Conservation (phyloP, 2,329 filamentous ascomycete genomes). For the Nemania sp. region DNA sequence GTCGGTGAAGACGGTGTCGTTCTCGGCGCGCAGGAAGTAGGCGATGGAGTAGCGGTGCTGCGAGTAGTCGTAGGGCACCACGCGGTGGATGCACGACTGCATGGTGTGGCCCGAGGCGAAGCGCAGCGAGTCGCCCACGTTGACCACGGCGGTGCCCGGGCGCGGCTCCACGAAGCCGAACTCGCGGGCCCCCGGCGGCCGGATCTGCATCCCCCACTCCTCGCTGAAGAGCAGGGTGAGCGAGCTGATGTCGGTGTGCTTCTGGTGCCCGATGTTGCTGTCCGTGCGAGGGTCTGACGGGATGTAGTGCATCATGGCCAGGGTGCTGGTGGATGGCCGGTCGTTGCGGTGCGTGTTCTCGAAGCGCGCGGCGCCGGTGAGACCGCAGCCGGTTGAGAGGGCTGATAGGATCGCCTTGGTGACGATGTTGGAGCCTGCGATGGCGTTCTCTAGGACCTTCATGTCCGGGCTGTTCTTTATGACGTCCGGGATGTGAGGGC, state of each 20-base stretch:
- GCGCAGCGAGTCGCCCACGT: constrained; percentile 70
- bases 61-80: constrained; percentile 63
- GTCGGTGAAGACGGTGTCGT: constrained; percentile 67
- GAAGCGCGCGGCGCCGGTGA: constrained; percentile 60
- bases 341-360: constrained; percentile 65
- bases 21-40: constrained; percentile 68
- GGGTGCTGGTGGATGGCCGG: constrained; percentile 60
- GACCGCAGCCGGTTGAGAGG: constrained; percentile 61
- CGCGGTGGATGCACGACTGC: constrained; percentile 68
- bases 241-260: constrained; percentile 68
- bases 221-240: constrained; percentile 67
- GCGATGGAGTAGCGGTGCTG: constrained; percentile 70
- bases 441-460: constrained; percentile 62
- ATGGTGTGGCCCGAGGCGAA: constrained; percentile 66
- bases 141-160: constrained; percentile 64
- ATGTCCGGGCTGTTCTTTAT: constrained; percentile 63
- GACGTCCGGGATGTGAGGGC: constrained; percentile 59
- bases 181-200: constrained; percentile 60
- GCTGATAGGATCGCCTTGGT: constrained; percentile 64
- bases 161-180: constrained; percentile 67
- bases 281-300: constrained; percentile 57
- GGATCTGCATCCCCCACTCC: constrained; percentile 69
- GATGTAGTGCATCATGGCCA: constrained; percentile 68
- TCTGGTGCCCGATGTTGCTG: constrained; percentile 64
- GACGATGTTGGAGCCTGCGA: constrained; percentile 63